Base-by-base conservation (phyloP, 345 rosid genomes). In the Pugionium cornutum region DNA sequence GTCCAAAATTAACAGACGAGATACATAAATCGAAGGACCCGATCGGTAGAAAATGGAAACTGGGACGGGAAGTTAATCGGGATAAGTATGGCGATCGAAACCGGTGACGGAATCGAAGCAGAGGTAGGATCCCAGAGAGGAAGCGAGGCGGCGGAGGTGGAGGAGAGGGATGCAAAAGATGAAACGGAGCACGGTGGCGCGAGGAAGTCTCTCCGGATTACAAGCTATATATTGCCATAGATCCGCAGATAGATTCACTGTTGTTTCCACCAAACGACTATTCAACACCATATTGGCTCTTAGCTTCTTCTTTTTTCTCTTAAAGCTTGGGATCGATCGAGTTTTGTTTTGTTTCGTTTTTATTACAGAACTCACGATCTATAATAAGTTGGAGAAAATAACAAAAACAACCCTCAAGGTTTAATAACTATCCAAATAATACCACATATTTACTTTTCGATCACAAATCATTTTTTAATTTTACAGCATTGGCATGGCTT, bases 181-280 rank as follows among this genome's bases (percentile, higher is more conserved):
- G 66, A 86, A 84, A 39, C 62, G 63, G 60, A 89, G 60, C 26
- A 88, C 89, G 72, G 82, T 84, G 66, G 79, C 94, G 72, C 83
- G 76, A 36, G 79, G 76, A 37, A 92, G 75, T 18, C 85, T 75
- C 70, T 92, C 89, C 0, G 97, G 98, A 30, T 92, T 92, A 77
- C 97, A 89, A 2, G 98, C 91, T 65, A 92, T 58, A 73, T 85
- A 88, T 75, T 92, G 97, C 77, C 94, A 92, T 0, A 78, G 49
- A 63, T 81, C 82, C 25, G 91, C 86, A 25, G 97, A 92, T 29
- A 84, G 5, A 54, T 80, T 81, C 26, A 91, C 97, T 25, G 86
- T 78, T 6, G 76, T 58, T 72, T 77, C 73, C 80, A 76, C 94
- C 80, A 77, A 39, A 25, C 82, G 72, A 81, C 89, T 83, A 78